Evolutionary conservation across 139 green algal genomes (phyloP).

Genomic region (Auxenochlorella pyrenoidosa): DNA sequence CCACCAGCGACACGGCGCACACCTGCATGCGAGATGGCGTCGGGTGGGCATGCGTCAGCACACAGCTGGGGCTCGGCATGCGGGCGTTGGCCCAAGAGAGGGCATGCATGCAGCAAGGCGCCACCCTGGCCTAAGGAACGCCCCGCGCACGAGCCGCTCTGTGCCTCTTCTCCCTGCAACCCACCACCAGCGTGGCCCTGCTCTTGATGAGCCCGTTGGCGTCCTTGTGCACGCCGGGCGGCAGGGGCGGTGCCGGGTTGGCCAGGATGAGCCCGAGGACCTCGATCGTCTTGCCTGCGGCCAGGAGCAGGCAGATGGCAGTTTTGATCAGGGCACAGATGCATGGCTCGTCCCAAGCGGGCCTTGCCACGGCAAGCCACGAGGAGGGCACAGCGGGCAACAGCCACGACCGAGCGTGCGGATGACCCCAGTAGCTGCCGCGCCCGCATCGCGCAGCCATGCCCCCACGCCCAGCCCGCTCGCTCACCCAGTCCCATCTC

Average conservation of each 20-base stretch:
- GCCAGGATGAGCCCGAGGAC: slow-evolving; percentile 70
- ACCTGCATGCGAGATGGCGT: slow-evolving; percentile 26
- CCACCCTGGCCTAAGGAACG: no score
- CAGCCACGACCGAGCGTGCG: background rate
- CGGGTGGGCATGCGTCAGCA: no score
- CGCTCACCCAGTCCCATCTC: slow-evolving; percentile 73
- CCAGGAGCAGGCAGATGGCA: background rate
- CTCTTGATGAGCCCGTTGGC: slow-evolving; percentile 9
- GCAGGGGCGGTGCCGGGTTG: slow-evolving; percentile 49
- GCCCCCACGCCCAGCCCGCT: background rate
- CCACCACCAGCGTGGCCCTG: slow-evolving; percentile 62
- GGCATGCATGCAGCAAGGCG: no score
- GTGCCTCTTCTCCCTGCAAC: background rate
- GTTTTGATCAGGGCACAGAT: background rate
- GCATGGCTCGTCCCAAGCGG: no score
- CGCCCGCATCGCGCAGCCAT: background rate
- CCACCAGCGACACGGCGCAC: slow-evolving; percentile 75
- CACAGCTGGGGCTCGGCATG: no score
- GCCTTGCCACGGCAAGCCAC: no score
- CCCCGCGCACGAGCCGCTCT: no score
- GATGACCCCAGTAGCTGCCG: background rate
- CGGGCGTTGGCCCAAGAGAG: no score
- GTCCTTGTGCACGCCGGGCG: background rate
- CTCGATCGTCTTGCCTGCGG: slow-evolving; percentile 70
- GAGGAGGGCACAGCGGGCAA: background rate